These are phyloP conservation scores for Lepidium campestre DNA, from an alignment of 441 rosid species.

Conservation along the genomic window DNA sequence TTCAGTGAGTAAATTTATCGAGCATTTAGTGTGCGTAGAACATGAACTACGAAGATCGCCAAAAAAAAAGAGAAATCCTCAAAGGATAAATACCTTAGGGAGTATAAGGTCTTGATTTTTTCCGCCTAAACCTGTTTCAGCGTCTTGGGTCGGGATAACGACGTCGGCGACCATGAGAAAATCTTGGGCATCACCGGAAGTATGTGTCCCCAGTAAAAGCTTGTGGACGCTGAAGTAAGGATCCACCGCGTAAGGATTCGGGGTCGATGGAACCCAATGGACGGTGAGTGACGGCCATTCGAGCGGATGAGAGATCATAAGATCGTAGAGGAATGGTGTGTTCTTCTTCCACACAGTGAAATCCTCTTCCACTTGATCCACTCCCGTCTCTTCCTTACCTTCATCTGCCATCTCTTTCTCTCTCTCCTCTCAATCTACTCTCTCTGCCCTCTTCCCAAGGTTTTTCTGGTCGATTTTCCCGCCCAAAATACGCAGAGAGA, in stretches of 20 bases:
- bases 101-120: conserved; percentile 34
- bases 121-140: conserved; percentile 27
- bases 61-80: background rate
- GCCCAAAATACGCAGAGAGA: conserved; percentile 20
- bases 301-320: conserved; percentile 69
- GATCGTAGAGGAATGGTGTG: conserved; percentile 83
- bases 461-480: conserved; percentile 26
- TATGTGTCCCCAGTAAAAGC: conserved; percentile 85
- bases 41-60: background rate
- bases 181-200: conserved; percentile 61
- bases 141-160: conserved; percentile 41
- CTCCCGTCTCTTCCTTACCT: conserved; percentile 63
- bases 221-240: conserved; percentile 53
- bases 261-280: conserved; percentile 72
- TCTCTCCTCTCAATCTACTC: background rate
- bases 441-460: conserved; percentile 22
- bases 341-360: conserved; percentile 89
- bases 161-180: conserved; percentile 86
- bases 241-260: conserved; percentile 38
- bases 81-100: conserved; percentile 41
- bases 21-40: conserved; percentile 29
- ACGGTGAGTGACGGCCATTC: conserved; percentile 60
- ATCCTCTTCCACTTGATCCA: conserved; percentile 32
- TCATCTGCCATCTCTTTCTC: conserved; percentile 31
- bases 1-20: conserved; percentile 29